Conservation (phyloP, 352 stramenopile genomes). For the Pythium aquatile region DNA sequence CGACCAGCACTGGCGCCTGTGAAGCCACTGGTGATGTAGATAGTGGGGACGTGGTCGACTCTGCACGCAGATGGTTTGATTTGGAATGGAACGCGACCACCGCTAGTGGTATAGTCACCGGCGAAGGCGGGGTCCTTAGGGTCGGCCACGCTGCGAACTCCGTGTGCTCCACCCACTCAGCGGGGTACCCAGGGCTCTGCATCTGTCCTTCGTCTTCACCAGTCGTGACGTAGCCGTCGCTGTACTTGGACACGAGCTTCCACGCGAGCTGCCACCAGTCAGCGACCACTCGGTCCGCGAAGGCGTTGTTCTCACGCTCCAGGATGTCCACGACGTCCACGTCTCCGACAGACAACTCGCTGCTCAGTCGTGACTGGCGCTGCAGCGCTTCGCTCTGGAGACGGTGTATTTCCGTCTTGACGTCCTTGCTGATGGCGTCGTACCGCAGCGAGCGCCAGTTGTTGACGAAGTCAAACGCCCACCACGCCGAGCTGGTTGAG, state of each 20-base stretch:
- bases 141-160: slow-evolving; percentile 30
- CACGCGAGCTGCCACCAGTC: slow-evolving; percentile 67
- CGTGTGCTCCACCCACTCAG: slow-evolving; percentile 51
- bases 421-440: slow-evolving; percentile 62
- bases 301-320: slow-evolving; percentile 42
- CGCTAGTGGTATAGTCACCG: background rate
- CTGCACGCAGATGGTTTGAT: background rate
- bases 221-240: slow-evolving; percentile 65
- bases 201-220: slow-evolving; percentile 50
- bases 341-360: slow-evolving; percentile 11
- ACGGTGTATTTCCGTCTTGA: slow-evolving; percentile 34
- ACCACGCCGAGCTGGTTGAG: slow-evolving; percentile 65
- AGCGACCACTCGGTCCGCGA: slow-evolving; percentile 50
- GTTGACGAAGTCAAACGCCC: slow-evolving; percentile 86
- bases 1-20: background rate
- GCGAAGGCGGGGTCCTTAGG: background rate
- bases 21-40: background rate
- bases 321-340: slow-evolving; percentile 23
- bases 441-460: slow-evolving; percentile 81
- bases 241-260: slow-evolving; percentile 68
- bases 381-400: slow-evolving; percentile 43
- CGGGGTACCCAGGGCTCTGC: slow-evolving; percentile 54
- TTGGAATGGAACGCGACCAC: background rate
- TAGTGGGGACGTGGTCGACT: background rate
- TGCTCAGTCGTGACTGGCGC: slow-evolving; percentile 11